Conservation (phyloP, 805 yeast species). For the Torulaspora microellipsoides region DNA sequence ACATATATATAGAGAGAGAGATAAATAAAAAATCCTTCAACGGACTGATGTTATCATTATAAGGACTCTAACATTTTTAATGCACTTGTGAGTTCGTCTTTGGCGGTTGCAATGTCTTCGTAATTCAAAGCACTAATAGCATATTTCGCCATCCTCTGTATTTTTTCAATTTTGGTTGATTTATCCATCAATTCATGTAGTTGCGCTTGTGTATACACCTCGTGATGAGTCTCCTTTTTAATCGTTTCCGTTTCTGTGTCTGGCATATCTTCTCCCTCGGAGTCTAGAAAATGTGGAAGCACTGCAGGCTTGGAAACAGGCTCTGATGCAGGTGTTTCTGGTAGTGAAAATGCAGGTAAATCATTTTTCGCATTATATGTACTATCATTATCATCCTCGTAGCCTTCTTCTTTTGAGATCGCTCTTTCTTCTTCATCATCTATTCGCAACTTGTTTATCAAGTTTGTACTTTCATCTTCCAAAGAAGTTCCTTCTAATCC, state of each 20-base stretch:
- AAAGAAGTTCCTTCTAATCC: neutral
- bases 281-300: slow-evolving; percentile 8
- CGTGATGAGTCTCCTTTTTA: neutral
- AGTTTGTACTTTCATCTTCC: slow-evolving; percentile 7
- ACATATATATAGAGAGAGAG: slow-evolving; percentile 6
- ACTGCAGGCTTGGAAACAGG: neutral
- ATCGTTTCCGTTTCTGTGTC: neutral
- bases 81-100: slow-evolving; percentile 53
- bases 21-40: slow-evolving; percentile 13
- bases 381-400: slow-evolving; percentile 1
- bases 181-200: slow-evolving; percentile 48
- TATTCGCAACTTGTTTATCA: slow-evolving; percentile 8
- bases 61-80: slow-evolving; percentile 15
- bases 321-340: slow-evolving; percentile 1
- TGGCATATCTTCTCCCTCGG: slow-evolving; percentile 1
- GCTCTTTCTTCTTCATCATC: slow-evolving; percentile 3
- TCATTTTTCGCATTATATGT: neutral
- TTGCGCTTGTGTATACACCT: slow-evolving; percentile 33
- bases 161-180: slow-evolving; percentile 51
- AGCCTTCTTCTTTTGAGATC: slow-evolving; percentile 1
- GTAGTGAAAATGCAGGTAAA: neutral
- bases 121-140: slow-evolving; percentile 77
- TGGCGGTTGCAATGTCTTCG: slow-evolving; percentile 68
- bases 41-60: slow-evolving; percentile 8
- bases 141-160: slow-evolving; percentile 67